Conservation (phyloP, 352 stramenopile species). For the Elongisporangium anandrum region DNA sequence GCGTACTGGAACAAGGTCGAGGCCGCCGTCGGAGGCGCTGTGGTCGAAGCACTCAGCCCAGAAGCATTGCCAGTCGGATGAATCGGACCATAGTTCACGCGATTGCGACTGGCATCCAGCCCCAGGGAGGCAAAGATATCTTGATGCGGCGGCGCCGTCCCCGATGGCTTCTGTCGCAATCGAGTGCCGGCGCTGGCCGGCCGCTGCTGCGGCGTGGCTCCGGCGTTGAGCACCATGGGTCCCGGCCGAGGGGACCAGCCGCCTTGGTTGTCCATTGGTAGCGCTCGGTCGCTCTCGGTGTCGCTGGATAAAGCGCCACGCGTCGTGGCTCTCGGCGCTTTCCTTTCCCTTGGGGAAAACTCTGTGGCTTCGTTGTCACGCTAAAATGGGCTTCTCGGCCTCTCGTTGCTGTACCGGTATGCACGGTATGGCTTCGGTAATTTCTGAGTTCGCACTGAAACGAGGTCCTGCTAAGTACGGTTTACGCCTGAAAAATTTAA, state of each 20-base stretch:
- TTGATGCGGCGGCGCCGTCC: conserved; percentile 20
- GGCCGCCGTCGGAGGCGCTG: background rate
- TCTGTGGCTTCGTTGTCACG: background rate
- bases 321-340: background rate
- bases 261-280: background rate
- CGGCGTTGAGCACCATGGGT: background rate
- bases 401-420: background rate
- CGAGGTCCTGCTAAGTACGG: background rate
- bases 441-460: background rate
- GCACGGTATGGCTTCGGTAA: background rate
- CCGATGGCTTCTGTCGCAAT: conserved; percentile 50
- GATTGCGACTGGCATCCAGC: conserved; percentile 18
- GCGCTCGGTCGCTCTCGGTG: background rate
- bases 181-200: conserved; percentile 52
- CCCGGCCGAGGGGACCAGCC: background rate
- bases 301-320: background rate
- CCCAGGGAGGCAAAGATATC: conserved; percentile 59
- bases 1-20: background rate
- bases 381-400: background rate
- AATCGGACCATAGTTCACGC: background rate
- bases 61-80: background rate
- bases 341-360: background rate
- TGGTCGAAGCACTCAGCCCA: background rate
- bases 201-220: conserved; percentile 12
- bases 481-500: background rate